Base-by-base conservation (phyloP, 495 filamentous ascomycete genomes). In the Pseudoneurospora amorphoporcata region DNA sequence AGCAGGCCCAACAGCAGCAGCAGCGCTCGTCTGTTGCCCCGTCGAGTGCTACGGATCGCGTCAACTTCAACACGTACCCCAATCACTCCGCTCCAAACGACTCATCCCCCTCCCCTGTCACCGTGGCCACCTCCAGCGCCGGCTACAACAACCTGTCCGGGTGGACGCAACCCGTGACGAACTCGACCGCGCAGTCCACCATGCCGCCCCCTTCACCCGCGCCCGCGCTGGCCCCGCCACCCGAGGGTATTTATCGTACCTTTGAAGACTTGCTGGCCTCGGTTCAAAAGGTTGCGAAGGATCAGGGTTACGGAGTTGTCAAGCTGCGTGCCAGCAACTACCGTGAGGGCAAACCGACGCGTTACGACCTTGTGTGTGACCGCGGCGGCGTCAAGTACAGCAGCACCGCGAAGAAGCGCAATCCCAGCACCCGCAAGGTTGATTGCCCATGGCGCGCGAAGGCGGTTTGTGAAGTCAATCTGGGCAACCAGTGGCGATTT, bases 371-470 rank as follows among this genome's bases (percentile, higher is more conserved):
- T 0, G 84, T 86, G 3, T 86, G 84, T 76, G 84, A 86, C 69
- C 83, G 84, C 40, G 84, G 84, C 41, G 84, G 84, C 10, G 84
- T 86, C 76, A 86, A 86, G 75, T 86, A 86, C 78, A 83, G 72
- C 77, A 86, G 84, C 78, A 86, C 84, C 0, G 84, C 84, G 12
- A 86, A 86, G 77, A 86, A 86, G 79, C 82, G 84, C 23, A 86
- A 84, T 71, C 84, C 84, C 7, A 85, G 81, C 75, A 86, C 84
- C 17, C 83, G 84, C 73, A 86, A 86, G 77, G 79, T 86, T 39
- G 84, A 86, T 70, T 86, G 84, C 68, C 84, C 84, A 29, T 86
- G 82, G 80, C 82, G 83, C 45, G 84, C 84, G 12, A 86, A 86
- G 75, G 84, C 84, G 2, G 84, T 86, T 12, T 86, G 84, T 68